A percentile compares a stretch with the other conserved stretches of the same genome.
Evolutionary conservation across 2,329 filamentous ascomycete genomes (phyloP).

Genomic region (Penicillium sp.): DNA sequence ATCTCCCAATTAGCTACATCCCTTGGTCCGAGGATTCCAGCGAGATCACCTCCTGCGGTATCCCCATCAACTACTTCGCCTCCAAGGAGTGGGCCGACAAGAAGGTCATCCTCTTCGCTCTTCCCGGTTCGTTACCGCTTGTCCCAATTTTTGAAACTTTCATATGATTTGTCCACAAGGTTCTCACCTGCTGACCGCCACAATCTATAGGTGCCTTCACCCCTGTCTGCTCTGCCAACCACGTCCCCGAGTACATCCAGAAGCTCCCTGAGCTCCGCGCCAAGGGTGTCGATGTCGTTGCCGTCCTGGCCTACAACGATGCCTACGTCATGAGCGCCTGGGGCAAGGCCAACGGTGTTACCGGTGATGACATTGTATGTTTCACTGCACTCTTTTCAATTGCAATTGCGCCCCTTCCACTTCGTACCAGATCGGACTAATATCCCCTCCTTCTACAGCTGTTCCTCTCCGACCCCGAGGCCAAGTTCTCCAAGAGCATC

Average conservation of each 20-base stretch:
- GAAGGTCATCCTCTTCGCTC: slow-evolving; percentile 72
- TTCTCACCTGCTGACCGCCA: slow-evolving; percentile 27
- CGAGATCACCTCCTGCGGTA: slow-evolving; percentile 76
- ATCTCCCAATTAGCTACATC: slow-evolving; percentile 65
- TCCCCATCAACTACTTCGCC: slow-evolving; percentile 78
- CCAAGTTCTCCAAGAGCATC: slow-evolving; percentile 76
- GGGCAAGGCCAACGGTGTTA: slow-evolving; percentile 85
- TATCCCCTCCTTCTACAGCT: slow-evolving; percentile 53
- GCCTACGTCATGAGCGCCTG: slow-evolving; percentile 86
- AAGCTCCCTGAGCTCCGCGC: slow-evolving; percentile 72
- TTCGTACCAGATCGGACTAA: slow-evolving; percentile 7
- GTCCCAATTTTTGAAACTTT: background rate
- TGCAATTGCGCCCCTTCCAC: too few relatives aligned
- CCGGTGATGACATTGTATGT: slow-evolving; percentile 70
- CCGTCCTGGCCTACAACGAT: slow-evolving; percentile 85
- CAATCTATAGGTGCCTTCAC: slow-evolving; percentile 73
- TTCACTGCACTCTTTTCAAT: background rate
- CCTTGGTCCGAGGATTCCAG: slow-evolving; percentile 73
- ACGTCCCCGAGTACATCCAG: slow-evolving; percentile 80
- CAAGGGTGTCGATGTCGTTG: slow-evolving; percentile 83
- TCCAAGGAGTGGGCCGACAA: slow-evolving; percentile 75
- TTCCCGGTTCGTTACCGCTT: slow-evolving; percentile 60
- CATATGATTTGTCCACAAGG: slow-evolving; percentile 10
- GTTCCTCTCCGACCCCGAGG: slow-evolving; percentile 76
- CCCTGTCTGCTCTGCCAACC: slow-evolving; percentile 80